Evolutionary conservation across 768 basidiomycete genomes (phyloP).

Genomic region (Suillus subluteus): DNA sequence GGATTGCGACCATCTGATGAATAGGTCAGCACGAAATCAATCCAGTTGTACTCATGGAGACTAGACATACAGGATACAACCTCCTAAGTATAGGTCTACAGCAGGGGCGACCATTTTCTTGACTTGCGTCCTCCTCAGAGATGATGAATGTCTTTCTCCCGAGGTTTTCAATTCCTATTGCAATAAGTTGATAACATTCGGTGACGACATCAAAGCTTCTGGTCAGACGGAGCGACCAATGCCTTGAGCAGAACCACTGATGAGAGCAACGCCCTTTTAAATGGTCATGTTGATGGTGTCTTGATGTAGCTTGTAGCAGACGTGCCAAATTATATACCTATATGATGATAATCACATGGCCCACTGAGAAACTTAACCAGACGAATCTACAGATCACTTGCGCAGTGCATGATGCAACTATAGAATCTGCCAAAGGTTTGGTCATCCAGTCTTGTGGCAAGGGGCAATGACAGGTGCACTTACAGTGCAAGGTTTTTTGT

Average conservation of each 20-base stretch:
- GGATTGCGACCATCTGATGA: conserved; percentile 21
- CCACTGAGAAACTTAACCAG: not conserved
- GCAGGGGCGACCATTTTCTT: conserved; percentile 23
- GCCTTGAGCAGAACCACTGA: conserved; percentile 36
- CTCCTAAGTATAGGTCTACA: conserved; percentile 20
- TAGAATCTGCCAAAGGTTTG: not conserved
- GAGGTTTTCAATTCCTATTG: conserved; percentile 25
- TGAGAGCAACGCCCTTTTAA: conserved; percentile 33
- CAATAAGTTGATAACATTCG: conserved; percentile 9
- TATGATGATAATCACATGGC: not conserved
- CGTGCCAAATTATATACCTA: not conserved
- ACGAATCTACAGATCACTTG: too few relatives aligned
- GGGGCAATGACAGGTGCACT: not conserved
- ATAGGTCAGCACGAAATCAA: not conserved
- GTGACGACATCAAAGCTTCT: conserved; percentile 29
- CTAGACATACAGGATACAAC: conserved; percentile 9
- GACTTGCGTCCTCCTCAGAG: conserved; percentile 25
- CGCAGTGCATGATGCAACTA: not conserved
- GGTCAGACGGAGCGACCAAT: conserved; percentile 30
- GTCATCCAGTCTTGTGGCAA: not conserved
- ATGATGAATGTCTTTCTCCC: conserved; percentile 23
- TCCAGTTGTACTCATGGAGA: not conserved
- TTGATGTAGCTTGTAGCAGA: not conserved
- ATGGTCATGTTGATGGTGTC: conserved; percentile 9
- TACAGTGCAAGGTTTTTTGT: not conserved